Evolutionary conservation across 768 basidiomycete species (phyloP).

Genomic region (Amanita rubescens): DNA sequence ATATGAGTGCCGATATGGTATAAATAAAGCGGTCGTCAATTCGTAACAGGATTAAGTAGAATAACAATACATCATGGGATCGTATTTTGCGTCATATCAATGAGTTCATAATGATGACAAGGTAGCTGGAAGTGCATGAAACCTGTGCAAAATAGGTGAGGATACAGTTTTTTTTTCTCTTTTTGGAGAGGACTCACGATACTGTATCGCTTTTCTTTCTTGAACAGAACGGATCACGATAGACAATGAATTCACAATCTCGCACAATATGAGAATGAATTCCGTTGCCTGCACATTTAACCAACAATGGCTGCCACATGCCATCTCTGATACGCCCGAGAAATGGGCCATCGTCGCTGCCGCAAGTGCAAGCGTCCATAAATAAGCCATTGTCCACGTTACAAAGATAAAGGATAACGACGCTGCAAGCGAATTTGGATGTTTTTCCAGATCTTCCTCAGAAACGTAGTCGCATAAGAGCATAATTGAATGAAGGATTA

Average conservation of each 20-base stretch:
- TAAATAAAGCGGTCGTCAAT: too few relatives aligned
- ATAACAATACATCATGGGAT: background rate
- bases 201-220: background rate
- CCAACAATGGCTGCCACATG: background rate
- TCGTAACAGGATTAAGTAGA: too few relatives aligned
- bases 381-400: background rate
- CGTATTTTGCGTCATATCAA: background rate
- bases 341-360: background rate
- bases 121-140: background rate
- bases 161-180: background rate
- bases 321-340: background rate
- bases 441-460: background rate
- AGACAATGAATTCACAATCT: background rate
- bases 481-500: background rate
- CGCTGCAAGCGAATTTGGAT: background rate
- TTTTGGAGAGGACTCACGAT: background rate
- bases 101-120: background rate
- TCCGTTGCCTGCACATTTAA: background rate
- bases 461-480: background rate
- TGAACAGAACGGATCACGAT: background rate
- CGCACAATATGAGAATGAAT: background rate
- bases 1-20: too few relatives aligned
- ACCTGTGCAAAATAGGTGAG: background rate
- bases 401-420: background rate
- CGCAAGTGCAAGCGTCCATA: background rate